Evolutionary conservation across 176 grass and related monocot species (phyloP).

Genomic region (Carex myosuroides): DNA sequence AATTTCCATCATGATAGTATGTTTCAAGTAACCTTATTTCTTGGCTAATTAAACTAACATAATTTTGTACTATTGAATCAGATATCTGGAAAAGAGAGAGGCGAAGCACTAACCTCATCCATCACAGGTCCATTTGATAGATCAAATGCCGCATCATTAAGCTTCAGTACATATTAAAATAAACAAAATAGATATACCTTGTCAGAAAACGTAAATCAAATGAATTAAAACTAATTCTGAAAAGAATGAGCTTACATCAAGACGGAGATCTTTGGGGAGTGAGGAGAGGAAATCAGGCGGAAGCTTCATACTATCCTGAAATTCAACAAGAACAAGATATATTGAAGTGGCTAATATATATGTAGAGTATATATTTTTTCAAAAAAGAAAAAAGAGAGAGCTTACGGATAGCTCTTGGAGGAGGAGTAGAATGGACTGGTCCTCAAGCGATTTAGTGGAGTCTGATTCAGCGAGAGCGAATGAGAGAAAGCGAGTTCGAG

Average conservation of each 20-base stretch:
- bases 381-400: not conserved
- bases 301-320: constrained; percentile 49
- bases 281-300: constrained; percentile 58
- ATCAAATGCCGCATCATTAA: constrained; percentile 92
- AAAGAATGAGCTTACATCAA: constrained; percentile 31
- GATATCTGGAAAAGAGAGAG: not conserved
- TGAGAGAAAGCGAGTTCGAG: constrained; percentile 17
- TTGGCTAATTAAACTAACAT: not conserved
- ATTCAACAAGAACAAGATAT: not conserved
- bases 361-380: too few species aligned
- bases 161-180: constrained; percentile 32
- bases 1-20: not conserved
- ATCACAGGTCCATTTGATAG: constrained; percentile 80
- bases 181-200: not conserved
- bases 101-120: constrained; percentile 41
- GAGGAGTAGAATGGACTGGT: constrained; percentile 30
- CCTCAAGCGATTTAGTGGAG: constrained; percentile 37
- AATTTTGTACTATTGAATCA: not conserved
- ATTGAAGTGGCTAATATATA: too few species aligned
- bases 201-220: not conserved
- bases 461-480: constrained; percentile 42
- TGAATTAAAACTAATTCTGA: not conserved
- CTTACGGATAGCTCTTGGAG: constrained; percentile 59
- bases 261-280: constrained; percentile 60
- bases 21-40: not conserved